Evolutionary conservation across 2,329 filamentous ascomycete species (phyloP), one percentile per base, ranked within the genome.

Genomic region (Monilinia fructicola): DNA sequence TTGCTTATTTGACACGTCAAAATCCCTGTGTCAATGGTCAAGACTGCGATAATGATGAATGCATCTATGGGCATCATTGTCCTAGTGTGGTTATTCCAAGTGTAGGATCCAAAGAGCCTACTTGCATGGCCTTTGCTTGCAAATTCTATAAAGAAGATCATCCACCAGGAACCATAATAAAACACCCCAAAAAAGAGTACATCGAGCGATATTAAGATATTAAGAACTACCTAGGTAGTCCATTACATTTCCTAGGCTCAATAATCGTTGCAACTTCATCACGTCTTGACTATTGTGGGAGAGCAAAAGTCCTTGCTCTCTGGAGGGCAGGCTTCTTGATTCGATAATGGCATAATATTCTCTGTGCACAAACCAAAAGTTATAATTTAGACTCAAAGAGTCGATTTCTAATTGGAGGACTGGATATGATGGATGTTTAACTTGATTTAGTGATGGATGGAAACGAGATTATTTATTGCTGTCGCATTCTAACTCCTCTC

Each of bases 51-150:
- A 76, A 81, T 4, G 80, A 82, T 1, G 82, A 83, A 69, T 88
- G 86, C 73, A 87, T 88, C 67, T 88, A 88, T 71, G 86, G 86
- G 3, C 86, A 88, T 73, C 82, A 88, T 63, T 76, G 74, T 53
- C 73, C 71, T n/a, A 72, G 68, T 71, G 69, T 73, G 55, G 71
- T 69, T n/a, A 68, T 67, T 26, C 58, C 65, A 46, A 54, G 65
- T 28, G 38, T 48, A 14, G 65, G 59, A 12, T 64, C 65, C 1
- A 71, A 73, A 35, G 80, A 85, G 50, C 82, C 81, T 4, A 71
- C 79, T 31, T 88, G 85, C 74, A 78, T 75, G 21, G 82, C 85
- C 68, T 82, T 83, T 21, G 82, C 79, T 72, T 88, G 85, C 79
- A 83, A 83, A 69, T 88, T 87, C 73, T 74, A 76, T 2, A 75